Conservation (phyloP, 345 rosid species). For the Combretum micranthum region DNA sequence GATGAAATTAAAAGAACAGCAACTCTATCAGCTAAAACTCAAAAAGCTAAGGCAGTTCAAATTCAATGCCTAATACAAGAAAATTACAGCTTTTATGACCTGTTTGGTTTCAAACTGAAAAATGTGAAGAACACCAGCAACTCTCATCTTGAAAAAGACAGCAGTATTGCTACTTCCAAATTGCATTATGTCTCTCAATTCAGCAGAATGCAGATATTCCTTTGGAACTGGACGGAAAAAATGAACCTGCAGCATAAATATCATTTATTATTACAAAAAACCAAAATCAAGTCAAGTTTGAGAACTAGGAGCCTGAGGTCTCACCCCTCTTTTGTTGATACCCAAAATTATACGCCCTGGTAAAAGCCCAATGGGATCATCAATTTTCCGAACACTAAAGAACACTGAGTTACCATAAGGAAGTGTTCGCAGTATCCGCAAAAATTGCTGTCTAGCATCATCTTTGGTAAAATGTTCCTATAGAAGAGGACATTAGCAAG, state of each 20-base stretch:
- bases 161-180: constrained; percentile 98
- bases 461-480: constrained; percentile 90
- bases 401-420: constrained; percentile 95
- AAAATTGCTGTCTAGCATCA: constrained; percentile 93
- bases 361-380: constrained; percentile 96
- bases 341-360: constrained; percentile 92
- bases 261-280: constrained; percentile 3
- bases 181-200: constrained; percentile 95
- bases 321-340: constrained; percentile 95
- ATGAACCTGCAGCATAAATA: constrained; percentile 48
- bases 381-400: constrained; percentile 89
- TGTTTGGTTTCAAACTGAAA: constrained; percentile 98
- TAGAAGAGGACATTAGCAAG: constrained; percentile 13
- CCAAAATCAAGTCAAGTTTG: background rate
- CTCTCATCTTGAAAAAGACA: constrained; percentile 97
- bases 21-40: background rate
- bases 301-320: constrained; percentile 7
- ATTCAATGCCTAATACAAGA: background rate
- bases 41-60: background rate
- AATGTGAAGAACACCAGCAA: constrained; percentile 96
- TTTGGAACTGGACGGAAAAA: constrained; percentile 98
- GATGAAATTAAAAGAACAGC: constrained; percentile 1
- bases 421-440: constrained; percentile 68
- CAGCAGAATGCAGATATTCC: constrained; percentile 93
- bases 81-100: constrained; percentile 28